Percentiles rank a stretch among this genome's conserved stretches.
These are phyloP conservation scores for Elsinoe perseae DNA, from an alignment of 2,329 filamentous ascomycete species.

Conservation along the genomic window DNA sequence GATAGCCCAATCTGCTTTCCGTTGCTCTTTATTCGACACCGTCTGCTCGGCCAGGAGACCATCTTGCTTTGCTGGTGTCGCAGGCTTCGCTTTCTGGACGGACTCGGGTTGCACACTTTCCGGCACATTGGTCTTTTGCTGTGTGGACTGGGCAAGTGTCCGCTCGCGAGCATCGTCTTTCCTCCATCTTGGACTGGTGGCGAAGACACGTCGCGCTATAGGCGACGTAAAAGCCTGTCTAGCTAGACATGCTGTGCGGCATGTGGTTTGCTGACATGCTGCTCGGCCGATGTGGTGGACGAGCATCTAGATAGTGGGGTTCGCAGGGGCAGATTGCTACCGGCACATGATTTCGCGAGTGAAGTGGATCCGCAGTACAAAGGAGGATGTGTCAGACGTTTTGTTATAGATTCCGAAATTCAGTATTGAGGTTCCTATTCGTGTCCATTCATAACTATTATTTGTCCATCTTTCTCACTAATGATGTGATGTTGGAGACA, in stretches of 20 bases:
- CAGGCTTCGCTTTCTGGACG: constrained; percentile 27
- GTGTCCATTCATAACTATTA: too few relatives aligned
- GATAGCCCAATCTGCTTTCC: constrained; percentile 96
- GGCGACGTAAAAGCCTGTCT: neutral
- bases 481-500: constrained; percentile 8
- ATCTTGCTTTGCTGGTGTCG: constrained; percentile 37
- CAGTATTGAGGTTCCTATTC: too few relatives aligned
- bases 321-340: neutral
- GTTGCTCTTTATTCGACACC: constrained; percentile 71
- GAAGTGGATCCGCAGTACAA: neutral
- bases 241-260: neutral
- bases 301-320: constrained; percentile 13
- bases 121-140: constrained; percentile 23
- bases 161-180: constrained; percentile 33
- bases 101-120: constrained; percentile 31
- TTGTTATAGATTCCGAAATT: too few relatives aligned
- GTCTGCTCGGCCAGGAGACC: constrained; percentile 58
- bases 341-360: neutral
- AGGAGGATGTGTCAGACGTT: neutral
- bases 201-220: constrained; percentile 34
- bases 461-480: constrained; percentile 5
- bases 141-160: constrained; percentile 22
- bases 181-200: constrained; percentile 37
- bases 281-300: constrained; percentile 10
- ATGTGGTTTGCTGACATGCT: constrained; percentile 4